Conservation (phyloP, 495 filamentous ascomycete genomes). For the Podospora conica region DNA sequence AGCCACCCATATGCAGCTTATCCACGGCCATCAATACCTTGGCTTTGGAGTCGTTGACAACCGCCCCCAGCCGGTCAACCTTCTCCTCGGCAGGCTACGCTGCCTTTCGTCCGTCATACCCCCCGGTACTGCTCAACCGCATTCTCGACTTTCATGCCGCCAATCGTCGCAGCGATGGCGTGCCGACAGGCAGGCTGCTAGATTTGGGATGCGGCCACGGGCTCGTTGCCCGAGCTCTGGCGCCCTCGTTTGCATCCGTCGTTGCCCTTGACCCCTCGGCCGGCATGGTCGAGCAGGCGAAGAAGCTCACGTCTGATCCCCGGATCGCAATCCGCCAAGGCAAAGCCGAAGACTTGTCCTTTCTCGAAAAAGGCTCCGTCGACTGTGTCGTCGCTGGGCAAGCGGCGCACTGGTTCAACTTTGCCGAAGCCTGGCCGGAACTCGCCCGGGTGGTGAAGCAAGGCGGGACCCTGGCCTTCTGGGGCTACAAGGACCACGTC, state of each 20-base stretch:
- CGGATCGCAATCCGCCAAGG: constrained; percentile 44
- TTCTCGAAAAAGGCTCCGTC: constrained; percentile 39
- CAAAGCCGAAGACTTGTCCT: constrained; percentile 46
- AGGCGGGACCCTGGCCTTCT: constrained; percentile 54
- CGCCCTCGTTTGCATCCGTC: constrained; percentile 41
- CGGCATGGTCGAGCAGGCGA: constrained; percentile 53
- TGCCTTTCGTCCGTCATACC: constrained; percentile 58
- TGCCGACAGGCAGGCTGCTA: constrained; percentile 35
- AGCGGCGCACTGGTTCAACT: constrained; percentile 63
- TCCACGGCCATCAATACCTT: not conserved
- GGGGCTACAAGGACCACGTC: constrained; percentile 58
- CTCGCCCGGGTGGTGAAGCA: constrained; percentile 46
- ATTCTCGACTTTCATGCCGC: constrained; percentile 49
- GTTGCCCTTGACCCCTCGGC: constrained; percentile 53
- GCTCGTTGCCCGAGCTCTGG: constrained; percentile 48
- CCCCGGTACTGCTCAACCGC: constrained; percentile 45
- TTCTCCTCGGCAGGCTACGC: constrained; percentile 55
- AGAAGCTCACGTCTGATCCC: constrained; percentile 33
- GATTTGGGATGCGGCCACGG: constrained; percentile 61
- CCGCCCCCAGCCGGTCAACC: constrained; percentile 11
- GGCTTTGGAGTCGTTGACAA: not conserved
- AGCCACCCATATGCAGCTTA: not conserved
- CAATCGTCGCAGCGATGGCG: not conserved
- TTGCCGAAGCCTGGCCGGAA: constrained; percentile 46
- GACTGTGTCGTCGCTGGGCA: constrained; percentile 57